These are phyloP conservation scores for Fonsecaea multimorphosa DNA, from an alignment of 2,329 filamentous ascomycete species.

Conservation along the genomic window DNA sequence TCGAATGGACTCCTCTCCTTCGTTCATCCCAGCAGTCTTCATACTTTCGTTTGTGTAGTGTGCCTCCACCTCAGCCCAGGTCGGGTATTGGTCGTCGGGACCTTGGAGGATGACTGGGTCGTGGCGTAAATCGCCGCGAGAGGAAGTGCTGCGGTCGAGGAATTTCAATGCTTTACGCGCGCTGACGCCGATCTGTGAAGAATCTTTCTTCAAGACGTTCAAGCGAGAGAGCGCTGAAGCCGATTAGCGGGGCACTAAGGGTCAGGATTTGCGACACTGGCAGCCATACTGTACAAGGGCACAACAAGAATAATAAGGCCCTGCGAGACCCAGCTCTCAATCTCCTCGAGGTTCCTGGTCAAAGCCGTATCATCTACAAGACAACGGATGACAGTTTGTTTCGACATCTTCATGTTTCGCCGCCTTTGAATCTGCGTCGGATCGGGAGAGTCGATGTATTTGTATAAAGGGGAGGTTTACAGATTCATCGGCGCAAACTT, in stretches of 20 bases:
- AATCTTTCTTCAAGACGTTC: constrained; percentile 52
- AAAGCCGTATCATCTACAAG: constrained; percentile 60
- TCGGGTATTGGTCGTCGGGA: constrained; percentile 57
- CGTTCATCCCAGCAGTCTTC: constrained; percentile 24
- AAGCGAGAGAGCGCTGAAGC: constrained; percentile 54
- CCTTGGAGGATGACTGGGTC: constrained; percentile 55
- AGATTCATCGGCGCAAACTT: constrained; percentile 28
- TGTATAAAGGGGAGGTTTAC: neutral
- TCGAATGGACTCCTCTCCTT: constrained; percentile 17
- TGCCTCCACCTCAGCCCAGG: constrained; percentile 55
- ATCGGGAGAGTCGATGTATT: constrained; percentile 14
- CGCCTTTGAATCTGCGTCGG: constrained; percentile 10
- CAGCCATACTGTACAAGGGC: constrained; percentile 57
- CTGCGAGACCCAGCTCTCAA: constrained; percentile 59
- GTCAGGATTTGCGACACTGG: constrained; percentile 11
- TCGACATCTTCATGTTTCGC: constrained; percentile 27
- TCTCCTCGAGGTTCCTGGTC: constrained; percentile 59
- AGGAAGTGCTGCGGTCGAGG: constrained; percentile 57
- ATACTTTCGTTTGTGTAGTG: constrained; percentile 50
- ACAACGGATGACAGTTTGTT: constrained; percentile 57
- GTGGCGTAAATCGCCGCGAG: constrained; percentile 51
- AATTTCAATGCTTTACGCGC: constrained; percentile 59
- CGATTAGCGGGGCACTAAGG: constrained; percentile 25
- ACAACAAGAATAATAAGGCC: constrained; percentile 58
- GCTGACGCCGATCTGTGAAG: constrained; percentile 56